Base-by-base conservation (phyloP, 116 monocot species). In the Trichopus zeylanicus region DNA sequence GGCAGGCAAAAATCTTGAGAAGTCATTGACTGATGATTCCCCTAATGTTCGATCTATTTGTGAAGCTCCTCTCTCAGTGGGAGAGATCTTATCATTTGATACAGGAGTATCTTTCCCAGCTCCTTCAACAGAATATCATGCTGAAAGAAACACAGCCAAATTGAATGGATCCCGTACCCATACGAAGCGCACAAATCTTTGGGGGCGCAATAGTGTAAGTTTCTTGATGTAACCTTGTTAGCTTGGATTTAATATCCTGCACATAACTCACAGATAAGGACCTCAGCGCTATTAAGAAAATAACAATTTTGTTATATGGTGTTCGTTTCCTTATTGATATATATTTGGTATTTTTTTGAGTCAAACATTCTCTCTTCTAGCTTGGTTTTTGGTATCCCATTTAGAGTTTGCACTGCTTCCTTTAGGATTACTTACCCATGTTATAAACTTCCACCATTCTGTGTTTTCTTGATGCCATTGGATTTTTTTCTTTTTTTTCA, bases 141-240 rank as follows among this genome's bases (percentile, higher is more conserved):
- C 67, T 7, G 86, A 83, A 28, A 86, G 70, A 66, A 65, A 69
- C 7, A 48, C 68, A 28, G 75, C 26, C 57, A 97, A 81, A 77
- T 11, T 72, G 15, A 97, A 97, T 79, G 95, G 87, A 18, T 75
- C 74, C 57, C 56, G 73, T 29, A 63, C 29, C 24, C 67, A 80
- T 59, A 52, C 66, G 53, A 90, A 84, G 61, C 81, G 84, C 21
- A 66, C 67, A 51, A 87, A 81, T 62, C 90, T 97, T 68, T 97
- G 90, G 95, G 87, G 87, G 16, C 77, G 87, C 26, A 90, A 76
- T 33, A 86, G 65, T 81, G 95, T 97, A 64, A 87, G 95, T 68
- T 49, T 9, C 42, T 42, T 42, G 42, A 18, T n/a, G 1, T 42
- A 42, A 12, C n/a, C 42, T 12, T 42, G 42, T 2, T 15, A 13